These are phyloP conservation scores for Mycena rebaudengoi DNA, from an alignment of 768 basidiomycete species.

Conservation along the genomic window DNA sequence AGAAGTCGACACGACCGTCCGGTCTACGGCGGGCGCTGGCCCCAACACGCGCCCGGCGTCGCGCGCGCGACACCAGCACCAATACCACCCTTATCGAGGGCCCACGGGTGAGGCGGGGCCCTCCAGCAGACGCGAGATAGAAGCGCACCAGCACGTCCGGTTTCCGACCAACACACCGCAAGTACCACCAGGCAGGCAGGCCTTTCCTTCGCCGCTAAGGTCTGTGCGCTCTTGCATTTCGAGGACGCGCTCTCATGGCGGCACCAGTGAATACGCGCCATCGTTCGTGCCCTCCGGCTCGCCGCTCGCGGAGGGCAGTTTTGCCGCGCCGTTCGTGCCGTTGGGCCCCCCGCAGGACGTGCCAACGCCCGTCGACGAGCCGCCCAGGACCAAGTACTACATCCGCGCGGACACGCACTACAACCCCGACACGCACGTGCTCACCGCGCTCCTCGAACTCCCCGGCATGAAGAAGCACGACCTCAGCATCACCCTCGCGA, in stretches of 20 bases:
- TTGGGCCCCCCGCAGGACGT: neutral
- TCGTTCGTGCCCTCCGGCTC: constrained; percentile 9
- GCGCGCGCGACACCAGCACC: constrained; percentile 27
- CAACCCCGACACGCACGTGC: constrained; percentile 55
- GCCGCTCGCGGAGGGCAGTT: constrained; percentile 1
- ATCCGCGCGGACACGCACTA: constrained; percentile 72
- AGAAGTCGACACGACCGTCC: constrained; percentile 30
- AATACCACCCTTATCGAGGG: constrained; percentile 23
- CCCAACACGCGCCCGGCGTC: constrained; percentile 29
- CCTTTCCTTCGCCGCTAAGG: constrained; percentile 32
- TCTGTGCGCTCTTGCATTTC: constrained; percentile 5
- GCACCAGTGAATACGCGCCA: constrained; percentile 8
- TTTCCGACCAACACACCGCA: constrained; percentile 25
- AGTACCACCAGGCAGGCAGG: constrained; percentile 23
- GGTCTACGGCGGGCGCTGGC: constrained; percentile 18
- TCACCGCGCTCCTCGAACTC: constrained; percentile 72
- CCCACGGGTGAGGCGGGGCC: constrained; percentile 10
- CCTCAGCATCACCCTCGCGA: constrained; percentile 66
- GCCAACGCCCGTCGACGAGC: constrained; percentile 17
- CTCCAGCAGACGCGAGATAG: constrained; percentile 14
- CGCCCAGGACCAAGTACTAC: constrained; percentile 50
- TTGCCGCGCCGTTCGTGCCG: neutral
- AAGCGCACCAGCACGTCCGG: constrained; percentile 25
- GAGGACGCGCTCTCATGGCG: constrained; percentile 1
- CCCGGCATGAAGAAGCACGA: constrained; percentile 71